phyloP scores from a whole-genome alignment of 2,329 filamentous ascomycete genomes.

The Scytalidium sp. region DNA sequence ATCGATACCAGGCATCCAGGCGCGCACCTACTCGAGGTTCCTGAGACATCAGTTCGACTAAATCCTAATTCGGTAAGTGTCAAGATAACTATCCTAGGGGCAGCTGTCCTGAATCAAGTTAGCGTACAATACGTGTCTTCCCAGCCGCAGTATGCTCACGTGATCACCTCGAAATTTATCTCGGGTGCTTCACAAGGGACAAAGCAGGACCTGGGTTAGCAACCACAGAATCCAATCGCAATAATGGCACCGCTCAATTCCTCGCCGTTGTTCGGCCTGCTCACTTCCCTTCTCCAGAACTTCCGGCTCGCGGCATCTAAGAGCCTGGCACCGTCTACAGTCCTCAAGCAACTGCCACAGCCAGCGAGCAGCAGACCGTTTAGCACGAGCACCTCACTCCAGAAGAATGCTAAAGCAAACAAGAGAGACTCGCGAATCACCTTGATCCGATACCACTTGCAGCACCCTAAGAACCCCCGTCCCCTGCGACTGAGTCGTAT shows the following conservation, averaged over 20 bases:
- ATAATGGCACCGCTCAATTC: constrained; percentile 15
- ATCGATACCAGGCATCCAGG: no score
- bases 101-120: no score
- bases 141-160: not conserved
- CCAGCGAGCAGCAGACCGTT: constrained; percentile 12
- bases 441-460: constrained; percentile 67
- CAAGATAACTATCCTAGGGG: no score
- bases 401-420: constrained; percentile 8
- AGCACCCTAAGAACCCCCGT: constrained; percentile 65
- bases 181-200: not conserved
- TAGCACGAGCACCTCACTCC: constrained; percentile 10
- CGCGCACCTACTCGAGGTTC: no score
- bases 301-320: constrained; percentile 7
- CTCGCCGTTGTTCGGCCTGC: constrained; percentile 18
- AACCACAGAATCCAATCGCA: not conserved
- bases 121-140: no score
- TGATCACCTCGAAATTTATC: not conserved
- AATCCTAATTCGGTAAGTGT: no score
- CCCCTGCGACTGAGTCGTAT: constrained; percentile 87
- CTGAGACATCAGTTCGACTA: no score
- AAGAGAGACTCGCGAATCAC: constrained; percentile 33
- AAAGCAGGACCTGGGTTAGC: not conserved
- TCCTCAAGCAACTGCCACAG: constrained; percentile 1
- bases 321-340: constrained; percentile 1
- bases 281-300: constrained; percentile 21